Evolutionary conservation across 768 basidiomycete genomes (phyloP).

Genomic region (Gelatoporia subvermispora): DNA sequence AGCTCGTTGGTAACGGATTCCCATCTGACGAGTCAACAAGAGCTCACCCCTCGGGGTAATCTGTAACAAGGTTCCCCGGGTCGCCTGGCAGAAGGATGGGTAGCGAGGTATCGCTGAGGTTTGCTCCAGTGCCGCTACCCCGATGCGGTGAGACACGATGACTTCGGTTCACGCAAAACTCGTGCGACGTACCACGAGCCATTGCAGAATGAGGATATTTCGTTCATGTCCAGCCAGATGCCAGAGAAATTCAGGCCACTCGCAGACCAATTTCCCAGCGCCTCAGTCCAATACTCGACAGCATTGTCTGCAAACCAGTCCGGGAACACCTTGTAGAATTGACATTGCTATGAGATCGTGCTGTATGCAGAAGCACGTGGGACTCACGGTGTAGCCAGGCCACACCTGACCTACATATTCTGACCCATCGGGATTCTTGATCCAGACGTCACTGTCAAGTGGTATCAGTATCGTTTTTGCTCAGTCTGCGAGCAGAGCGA

Average conservation of each 20-base stretch:
- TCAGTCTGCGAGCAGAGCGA: too few relatives aligned
- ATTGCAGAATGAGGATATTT: constrained; percentile 59
- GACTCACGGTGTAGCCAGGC: constrained; percentile 65
- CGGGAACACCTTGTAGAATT: constrained; percentile 42
- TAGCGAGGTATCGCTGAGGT: constrained; percentile 48
- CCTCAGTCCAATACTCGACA: constrained; percentile 57
- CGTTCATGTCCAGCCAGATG: constrained; percentile 72
- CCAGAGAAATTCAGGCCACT: constrained; percentile 56
- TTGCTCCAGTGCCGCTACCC: constrained; percentile 49
- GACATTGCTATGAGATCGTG: constrained; percentile 3
- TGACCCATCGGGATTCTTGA: constrained; percentile 71
- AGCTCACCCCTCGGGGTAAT: constrained; percentile 66
- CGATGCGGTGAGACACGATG: neutral
- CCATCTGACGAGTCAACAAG: neutral
- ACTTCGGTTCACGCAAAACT: neutral
- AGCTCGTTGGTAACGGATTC: neutral
- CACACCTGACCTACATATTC: constrained; percentile 73
- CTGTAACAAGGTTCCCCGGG: constrained; percentile 46
- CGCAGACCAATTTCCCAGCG: constrained; percentile 48
- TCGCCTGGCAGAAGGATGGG: constrained; percentile 56
- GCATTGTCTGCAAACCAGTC: constrained; percentile 58
- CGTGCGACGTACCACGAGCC: constrained; percentile 43
- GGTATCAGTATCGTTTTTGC: neutral
- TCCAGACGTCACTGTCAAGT: constrained; percentile 51
- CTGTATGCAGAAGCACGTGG: too few relatives aligned